phyloP scores from a whole-genome alignment of 495 filamentous ascomycete genomes.

The Chaetomium tenue region DNA sequence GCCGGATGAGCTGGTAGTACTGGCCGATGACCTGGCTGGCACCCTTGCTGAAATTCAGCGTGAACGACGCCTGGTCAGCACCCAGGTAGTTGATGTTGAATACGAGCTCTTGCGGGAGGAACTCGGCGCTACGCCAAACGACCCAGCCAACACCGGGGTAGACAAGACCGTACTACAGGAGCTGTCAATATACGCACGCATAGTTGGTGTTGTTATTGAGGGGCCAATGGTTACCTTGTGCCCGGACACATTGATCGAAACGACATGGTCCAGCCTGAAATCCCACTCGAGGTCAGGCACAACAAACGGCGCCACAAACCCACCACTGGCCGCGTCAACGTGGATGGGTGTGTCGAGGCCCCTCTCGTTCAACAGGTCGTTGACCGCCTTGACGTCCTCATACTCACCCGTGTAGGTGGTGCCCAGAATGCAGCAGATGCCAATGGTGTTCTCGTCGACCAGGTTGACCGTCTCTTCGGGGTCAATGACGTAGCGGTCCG shows the following conservation, averaged over 20 bases:
- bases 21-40: conserved; percentile 91
- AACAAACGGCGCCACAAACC: conserved; percentile 87
- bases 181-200: conserved; percentile 6
- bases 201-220: not conserved
- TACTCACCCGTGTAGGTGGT: conserved; percentile 97
- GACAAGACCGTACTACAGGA: conserved; percentile 55
- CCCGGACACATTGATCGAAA: conserved; percentile 88
- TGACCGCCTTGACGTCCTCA: conserved; percentile 86
- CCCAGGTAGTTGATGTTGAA: conserved; percentile 98
- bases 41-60: conserved; percentile 94
- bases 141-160: conserved; percentile 95
- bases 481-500: conserved; percentile 81
- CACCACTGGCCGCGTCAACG: conserved; percentile 85
- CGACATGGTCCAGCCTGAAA: conserved; percentile 79
- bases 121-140: conserved; percentile 80
- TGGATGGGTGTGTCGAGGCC: conserved; percentile 79
- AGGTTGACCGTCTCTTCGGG: conserved; percentile 75
- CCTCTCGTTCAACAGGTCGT: conserved; percentile 71
- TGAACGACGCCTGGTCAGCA: conserved; percentile 92
- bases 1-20: conserved; percentile 92
- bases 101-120: conserved; percentile 81
- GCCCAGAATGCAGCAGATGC: conserved; percentile 84
- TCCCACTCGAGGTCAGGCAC: conserved; percentile 82
- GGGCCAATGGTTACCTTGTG: conserved; percentile 74
- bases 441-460: conserved; percentile 95